Base-by-base conservation (phyloP, 345 rosid species). In the Eucalyptus sp. region DNA sequence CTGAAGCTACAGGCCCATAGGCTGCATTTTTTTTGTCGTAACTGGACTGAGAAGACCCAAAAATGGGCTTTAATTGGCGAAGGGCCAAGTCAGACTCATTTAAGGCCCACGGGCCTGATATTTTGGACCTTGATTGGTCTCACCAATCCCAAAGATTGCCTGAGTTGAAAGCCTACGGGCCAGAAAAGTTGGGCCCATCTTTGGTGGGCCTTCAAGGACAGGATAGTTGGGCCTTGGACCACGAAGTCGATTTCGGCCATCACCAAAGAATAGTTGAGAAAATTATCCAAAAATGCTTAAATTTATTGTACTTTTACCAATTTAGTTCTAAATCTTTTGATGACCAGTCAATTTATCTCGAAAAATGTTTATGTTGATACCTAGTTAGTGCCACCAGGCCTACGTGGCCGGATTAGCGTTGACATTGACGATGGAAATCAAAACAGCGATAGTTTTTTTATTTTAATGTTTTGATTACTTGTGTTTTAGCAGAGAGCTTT, bases 281-380 rank as follows among this genome's bases (percentile, higher is more conserved):
- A 8, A 52, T 52, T 20, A 0, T 0, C 10, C 25, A 52, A 52
- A 8, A 52, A 1, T 0, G 25, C 25, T 7, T 52, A 52, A 52
- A 52, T 3, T 3, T 0, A 52, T 52, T 52, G 8, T 20, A 20
- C 0, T 52, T 52, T 52, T 18, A 3, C 3, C 0, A 0, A 58
- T 10, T 58, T 0, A 5, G 4, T 25, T 12, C 1, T 60, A 60
- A 0, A 25, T 60, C 3, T 60, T 60, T 60, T 60, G 0, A 60
- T 0, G 0, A 25, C 2, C 0, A 0, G 0, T 5, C 2, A 25
- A 2, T 60, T 60, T 0, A 60, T 60, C 66, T 0, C 4, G 0
- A 2, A 25, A 58, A 60, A 60, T 60, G 7, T 15, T 1, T 60
- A 25, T 0, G 2, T 60, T 0, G 15, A 60, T 1, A 0, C 31